These are phyloP conservation scores for Hypericum androsaemum DNA, from an alignment of 345 rosid genomes.

Conservation along the genomic window DNA sequence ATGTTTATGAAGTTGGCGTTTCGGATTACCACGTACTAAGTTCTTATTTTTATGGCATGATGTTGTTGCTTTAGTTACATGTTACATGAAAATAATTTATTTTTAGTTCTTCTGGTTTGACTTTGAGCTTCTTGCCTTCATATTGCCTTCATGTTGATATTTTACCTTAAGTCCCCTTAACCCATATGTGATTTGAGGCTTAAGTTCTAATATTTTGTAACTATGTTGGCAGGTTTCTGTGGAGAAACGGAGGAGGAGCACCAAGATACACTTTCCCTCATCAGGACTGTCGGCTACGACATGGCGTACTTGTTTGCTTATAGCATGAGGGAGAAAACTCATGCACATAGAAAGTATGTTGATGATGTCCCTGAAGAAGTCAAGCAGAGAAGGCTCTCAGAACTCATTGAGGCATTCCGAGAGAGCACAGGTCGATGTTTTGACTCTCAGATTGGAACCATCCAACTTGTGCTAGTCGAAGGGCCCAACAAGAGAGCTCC, in stretches of 20 bases:
- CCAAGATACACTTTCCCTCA: conserved; percentile 54
- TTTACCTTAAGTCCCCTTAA: too few species aligned
- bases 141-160: too few species aligned
- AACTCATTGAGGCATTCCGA: conserved; percentile 68
- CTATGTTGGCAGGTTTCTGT: conserved; percentile 53
- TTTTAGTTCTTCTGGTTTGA: too few species aligned
- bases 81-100: too few species aligned
- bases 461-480: conserved; percentile 73
- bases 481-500: conserved; percentile 93
- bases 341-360: conserved; percentile 64
- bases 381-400: conserved; percentile 77
- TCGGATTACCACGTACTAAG: too few species aligned
- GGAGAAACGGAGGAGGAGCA: conserved; percentile 95
- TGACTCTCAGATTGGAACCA: conserved; percentile 61
- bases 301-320: conserved; percentile 99
- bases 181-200: too few species aligned
- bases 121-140: too few species aligned
- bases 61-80: too few species aligned
- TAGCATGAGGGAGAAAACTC: conserved; percentile 92
- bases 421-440: conserved; percentile 68
- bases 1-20: too few species aligned
- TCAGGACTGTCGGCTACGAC: conserved; percentile 66
- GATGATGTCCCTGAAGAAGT: conserved; percentile 80
- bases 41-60: too few species aligned
- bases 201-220: too few species aligned